Percentiles rank a stretch among this genome's conserved stretches.
Conservation (phyloP, 2,329 filamentous ascomycete genomes). For the Fonsecaea pedrosoi region DNA sequence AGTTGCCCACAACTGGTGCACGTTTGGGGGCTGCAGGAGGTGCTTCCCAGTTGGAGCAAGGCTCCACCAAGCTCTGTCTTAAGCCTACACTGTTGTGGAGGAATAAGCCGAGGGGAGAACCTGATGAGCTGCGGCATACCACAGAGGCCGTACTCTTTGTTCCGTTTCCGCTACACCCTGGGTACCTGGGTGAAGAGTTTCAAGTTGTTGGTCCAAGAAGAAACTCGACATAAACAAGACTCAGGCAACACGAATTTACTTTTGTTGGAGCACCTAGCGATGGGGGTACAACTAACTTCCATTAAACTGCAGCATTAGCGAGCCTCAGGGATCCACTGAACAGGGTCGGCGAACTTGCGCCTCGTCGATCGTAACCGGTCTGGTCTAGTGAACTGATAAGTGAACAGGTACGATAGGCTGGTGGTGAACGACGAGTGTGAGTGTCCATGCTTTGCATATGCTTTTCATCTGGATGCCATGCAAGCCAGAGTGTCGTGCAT, state of each 20-base stretch:
- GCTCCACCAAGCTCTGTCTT: not conserved
- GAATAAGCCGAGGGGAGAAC: not conserved
- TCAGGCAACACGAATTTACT: not conserved
- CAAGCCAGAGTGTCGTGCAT: constrained; percentile 4
- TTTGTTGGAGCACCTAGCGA: not conserved
- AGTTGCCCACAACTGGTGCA: not conserved
- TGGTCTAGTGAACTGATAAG: constrained; percentile 6
- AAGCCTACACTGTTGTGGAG: not conserved
- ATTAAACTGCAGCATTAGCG: constrained; percentile 6
- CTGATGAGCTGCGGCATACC: not conserved
- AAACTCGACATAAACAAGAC: not conserved
- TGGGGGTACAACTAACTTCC: not conserved
- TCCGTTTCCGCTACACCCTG: not conserved
- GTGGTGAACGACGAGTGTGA: not conserved
- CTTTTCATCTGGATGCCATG: constrained; percentile 3
- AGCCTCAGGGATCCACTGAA: not conserved
- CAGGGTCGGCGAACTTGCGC: not conserved
- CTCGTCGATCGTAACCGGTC: constrained; percentile 1
- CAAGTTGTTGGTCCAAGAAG: not conserved
- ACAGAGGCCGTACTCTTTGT: not conserved
- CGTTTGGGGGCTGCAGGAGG: not conserved
- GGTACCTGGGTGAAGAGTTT: not conserved
- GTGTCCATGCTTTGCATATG: constrained; percentile 16
- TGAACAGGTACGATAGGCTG: constrained; percentile 1
- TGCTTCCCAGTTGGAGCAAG: not conserved